These are phyloP conservation scores for Colletotrichum cuscutae DNA, from an alignment of 2,329 filamentous ascomycete species.

Conservation along the genomic window DNA sequence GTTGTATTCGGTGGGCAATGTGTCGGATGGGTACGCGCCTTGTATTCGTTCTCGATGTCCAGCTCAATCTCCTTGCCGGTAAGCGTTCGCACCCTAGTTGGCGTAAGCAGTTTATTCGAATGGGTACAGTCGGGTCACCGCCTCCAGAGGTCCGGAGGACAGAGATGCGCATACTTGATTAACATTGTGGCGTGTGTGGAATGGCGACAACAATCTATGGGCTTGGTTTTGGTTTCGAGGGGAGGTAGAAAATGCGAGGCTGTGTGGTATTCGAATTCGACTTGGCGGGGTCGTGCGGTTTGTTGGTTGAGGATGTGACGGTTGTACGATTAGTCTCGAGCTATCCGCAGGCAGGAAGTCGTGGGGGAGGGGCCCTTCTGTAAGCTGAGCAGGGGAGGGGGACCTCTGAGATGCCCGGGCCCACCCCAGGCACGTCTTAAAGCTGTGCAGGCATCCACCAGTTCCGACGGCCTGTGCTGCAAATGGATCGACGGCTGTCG, in stretches of 20 bases:
- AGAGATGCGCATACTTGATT: slow-evolving; percentile 60
- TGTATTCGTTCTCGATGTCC: slow-evolving; percentile 94
- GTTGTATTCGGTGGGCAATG: not conserved
- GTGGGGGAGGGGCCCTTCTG: slow-evolving; percentile 29
- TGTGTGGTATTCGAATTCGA: not conserved
- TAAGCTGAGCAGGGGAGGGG: slow-evolving; percentile 14
- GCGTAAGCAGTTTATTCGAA: slow-evolving; percentile 5
- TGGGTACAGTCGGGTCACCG: not conserved
- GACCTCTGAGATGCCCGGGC: not conserved
- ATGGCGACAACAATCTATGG: not conserved
- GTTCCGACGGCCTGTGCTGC: not conserved
- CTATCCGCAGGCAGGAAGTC: slow-evolving; percentile 17
- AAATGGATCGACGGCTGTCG: not conserved
- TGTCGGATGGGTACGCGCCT: slow-evolving; percentile 63
- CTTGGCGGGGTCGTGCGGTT: not conserved
- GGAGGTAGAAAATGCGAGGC: not conserved
- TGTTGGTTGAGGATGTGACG: slow-evolving; percentile 8
- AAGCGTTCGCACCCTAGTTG: slow-evolving; percentile 87
- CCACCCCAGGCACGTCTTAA: not conserved
- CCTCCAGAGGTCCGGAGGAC: not conserved
- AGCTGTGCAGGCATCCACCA: not conserved
- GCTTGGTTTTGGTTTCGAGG: not conserved
- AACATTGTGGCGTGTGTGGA: slow-evolving; percentile 48
- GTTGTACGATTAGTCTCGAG: slow-evolving; percentile 4
- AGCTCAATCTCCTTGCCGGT: slow-evolving; percentile 99